Percentiles rank a stretch among this genome's conserved stretches.
phyloP scores from a whole-genome alignment of 2,329 filamentous ascomycete species.

The Paecilomyces dactylethromorphus region DNA sequence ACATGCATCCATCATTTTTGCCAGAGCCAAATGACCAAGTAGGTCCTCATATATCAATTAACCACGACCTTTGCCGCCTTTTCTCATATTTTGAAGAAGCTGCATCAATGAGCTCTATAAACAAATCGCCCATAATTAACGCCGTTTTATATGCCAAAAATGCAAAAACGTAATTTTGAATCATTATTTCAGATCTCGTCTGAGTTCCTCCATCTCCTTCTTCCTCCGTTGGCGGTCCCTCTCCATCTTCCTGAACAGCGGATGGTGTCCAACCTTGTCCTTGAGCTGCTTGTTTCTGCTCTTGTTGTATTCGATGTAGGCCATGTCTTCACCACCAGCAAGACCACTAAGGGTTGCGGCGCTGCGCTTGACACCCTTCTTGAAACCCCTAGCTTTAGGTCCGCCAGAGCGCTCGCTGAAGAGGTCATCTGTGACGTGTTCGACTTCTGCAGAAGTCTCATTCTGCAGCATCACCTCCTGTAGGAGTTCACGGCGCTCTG shows the following conservation, averaged over 20 bases:
- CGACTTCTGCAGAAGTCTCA: conserved; percentile 64
- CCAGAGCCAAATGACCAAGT: too few species aligned
- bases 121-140: background rate
- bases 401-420: conserved; percentile 52
- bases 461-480: conserved; percentile 86
- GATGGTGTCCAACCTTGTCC: conserved; percentile 52
- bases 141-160: background rate
- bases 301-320: conserved; percentile 82
- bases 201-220: conserved; percentile 34
- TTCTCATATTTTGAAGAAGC: background rate
- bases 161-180: background rate
- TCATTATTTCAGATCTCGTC: background rate
- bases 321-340: conserved; percentile 92
- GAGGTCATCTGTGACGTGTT: conserved; percentile 63
- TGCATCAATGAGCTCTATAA: background rate
- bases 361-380: conserved; percentile 63
- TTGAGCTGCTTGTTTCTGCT: conserved; percentile 62
- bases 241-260: conserved; percentile 61
- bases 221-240: conserved; percentile 55
- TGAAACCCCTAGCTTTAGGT: conserved; percentile 31
- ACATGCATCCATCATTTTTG: too few species aligned
- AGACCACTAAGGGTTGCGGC: conserved; percentile 81
- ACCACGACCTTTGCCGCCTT: background rate
- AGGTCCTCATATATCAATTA: background rate
- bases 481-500: conserved; percentile 77